Percentiles rank a stretch among this genome's conserved stretches.
Evolutionary conservation across 2,329 filamentous ascomycete species (phyloP).

Genomic region (Phaeosphaeriaceae sp.): DNA sequence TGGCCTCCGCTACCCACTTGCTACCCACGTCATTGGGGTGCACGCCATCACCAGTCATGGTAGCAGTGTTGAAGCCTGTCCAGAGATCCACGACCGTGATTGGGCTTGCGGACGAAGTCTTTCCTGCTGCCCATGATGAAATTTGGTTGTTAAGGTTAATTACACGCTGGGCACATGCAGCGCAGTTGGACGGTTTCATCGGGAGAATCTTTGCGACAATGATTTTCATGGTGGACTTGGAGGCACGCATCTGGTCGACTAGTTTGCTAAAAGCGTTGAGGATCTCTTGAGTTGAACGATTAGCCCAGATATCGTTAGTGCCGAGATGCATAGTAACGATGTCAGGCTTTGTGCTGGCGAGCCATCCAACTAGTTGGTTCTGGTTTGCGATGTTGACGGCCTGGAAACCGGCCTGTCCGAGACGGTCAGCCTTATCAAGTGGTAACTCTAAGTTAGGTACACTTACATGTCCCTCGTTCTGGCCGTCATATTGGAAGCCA

Average conservation of each 20-base stretch:
- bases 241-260: constrained; percentile 50
- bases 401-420: constrained; percentile 12
- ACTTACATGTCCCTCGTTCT: constrained; percentile 51
- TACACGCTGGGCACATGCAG: constrained; percentile 10
- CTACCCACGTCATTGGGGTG: constrained; percentile 31
- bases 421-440: constrained; percentile 26
- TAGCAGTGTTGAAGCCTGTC: constrained; percentile 25
- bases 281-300: constrained; percentile 34
- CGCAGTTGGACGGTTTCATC: constrained; percentile 15
- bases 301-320: constrained; percentile 50
- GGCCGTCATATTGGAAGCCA: constrained; percentile 50
- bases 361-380: constrained; percentile 46
- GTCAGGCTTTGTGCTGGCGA: constrained; percentile 46
- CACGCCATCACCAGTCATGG: constrained; percentile 32
- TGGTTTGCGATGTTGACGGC: constrained; percentile 48
- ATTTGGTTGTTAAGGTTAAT: constrained; percentile 28
- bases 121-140: constrained; percentile 18
- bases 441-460: background rate
- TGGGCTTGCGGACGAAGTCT: constrained; percentile 9
- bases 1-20: constrained; percentile 20
- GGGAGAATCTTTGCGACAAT: constrained; percentile 32
- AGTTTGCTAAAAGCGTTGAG: constrained; percentile 44
- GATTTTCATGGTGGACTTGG: constrained; percentile 48
- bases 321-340: constrained; percentile 53
- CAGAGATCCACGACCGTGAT: constrained; percentile 28